Conservation (phyloP, 2,329 filamentous ascomycete species). For the Plectosphaerella cucumerina region DNA sequence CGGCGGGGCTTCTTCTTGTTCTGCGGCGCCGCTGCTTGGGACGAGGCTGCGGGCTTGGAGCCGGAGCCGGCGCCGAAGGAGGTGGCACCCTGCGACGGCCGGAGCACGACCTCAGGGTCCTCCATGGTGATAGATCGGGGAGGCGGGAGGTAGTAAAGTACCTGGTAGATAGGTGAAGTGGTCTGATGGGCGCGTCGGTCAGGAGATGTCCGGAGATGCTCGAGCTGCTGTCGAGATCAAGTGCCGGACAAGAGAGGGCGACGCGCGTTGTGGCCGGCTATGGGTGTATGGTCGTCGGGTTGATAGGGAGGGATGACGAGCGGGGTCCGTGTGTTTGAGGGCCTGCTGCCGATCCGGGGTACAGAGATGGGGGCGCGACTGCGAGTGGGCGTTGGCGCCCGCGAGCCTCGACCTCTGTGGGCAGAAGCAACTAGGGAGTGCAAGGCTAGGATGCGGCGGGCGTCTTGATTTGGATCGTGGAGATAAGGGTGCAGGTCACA, state of each 20-base stretch:
- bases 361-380: not conserved
- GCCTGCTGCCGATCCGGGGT: not conserved
- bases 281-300: not conserved
- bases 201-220: conserved; percentile 3
- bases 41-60: conserved; percentile 1
- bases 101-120: conserved; percentile 1
- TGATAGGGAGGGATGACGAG: not conserved
- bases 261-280: not conserved
- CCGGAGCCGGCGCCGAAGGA: not conserved
- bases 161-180: not conserved
- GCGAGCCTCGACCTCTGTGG: too few relatives aligned
- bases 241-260: not conserved
- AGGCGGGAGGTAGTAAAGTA: too few relatives aligned
- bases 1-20: conserved; percentile 48
- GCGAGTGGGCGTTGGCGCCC: not conserved
- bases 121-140: not conserved
- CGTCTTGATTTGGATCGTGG: not conserved
- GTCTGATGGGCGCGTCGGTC: not conserved
- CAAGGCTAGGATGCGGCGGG: too few relatives aligned
- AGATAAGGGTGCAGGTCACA: not conserved
- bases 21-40: conserved; percentile 7
- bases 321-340: not conserved
- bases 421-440: not conserved
- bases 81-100: not conserved
- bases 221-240: not conserved